Evolutionary conservation across 2,329 filamentous ascomycete species (phyloP).

Genomic region (Fusarium papillatum): DNA sequence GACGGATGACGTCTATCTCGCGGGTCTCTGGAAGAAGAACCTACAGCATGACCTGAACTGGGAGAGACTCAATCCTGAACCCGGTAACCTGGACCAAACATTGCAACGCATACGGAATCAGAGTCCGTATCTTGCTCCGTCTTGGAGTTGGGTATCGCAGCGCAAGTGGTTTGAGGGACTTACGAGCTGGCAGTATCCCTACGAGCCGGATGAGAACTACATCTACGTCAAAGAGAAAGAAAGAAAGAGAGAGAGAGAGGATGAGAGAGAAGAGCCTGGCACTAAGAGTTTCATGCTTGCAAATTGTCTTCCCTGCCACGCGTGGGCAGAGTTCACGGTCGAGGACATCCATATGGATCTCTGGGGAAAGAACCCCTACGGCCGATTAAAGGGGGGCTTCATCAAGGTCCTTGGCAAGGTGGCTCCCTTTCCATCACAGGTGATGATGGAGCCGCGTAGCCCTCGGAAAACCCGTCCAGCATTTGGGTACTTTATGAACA

Average conservation of each 20-base stretch:
- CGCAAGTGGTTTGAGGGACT: not conserved
- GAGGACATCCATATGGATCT: not conserved
- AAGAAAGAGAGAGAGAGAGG: no score
- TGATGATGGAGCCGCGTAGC: not conserved
- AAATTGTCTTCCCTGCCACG: not conserved
- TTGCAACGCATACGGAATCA: not conserved
- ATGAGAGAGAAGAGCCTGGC: no score
- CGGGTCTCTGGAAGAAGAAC: not conserved
- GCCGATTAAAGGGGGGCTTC: not conserved
- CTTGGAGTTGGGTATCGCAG: not conserved
- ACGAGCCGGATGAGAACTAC: no score
- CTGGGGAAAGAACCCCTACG: not conserved
- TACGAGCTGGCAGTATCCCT: no score
- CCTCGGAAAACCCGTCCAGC: no score
- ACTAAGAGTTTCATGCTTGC: no score
- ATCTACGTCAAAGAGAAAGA: no score
- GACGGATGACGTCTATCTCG: not conserved
- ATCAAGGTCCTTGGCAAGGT: not conserved
- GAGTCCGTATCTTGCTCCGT: not conserved
- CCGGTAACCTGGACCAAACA: no score
- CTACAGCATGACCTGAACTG: not conserved
- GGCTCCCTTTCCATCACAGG: not conserved
- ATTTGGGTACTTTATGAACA: not conserved
- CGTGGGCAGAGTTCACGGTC: not conserved
- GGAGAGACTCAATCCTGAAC: no score